Evolutionary conservation across 345 rosid genomes (phyloP).

Genomic region (Combretum micranthum): DNA sequence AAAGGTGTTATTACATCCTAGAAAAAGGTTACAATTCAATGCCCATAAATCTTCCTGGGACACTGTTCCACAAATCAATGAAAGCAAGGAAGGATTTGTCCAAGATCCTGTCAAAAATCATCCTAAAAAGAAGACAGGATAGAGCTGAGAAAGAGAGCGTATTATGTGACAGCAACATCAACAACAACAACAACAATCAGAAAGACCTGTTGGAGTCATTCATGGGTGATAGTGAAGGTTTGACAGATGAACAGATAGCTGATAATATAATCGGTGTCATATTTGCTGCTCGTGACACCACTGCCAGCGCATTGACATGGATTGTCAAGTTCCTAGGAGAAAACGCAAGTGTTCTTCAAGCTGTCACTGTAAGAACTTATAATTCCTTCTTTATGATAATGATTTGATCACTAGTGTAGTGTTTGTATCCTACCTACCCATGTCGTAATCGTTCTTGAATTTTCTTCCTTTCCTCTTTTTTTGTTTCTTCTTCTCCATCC

Average conservation of each 20-base stretch:
- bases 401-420: no score
- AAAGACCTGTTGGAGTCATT: slow-evolving; percentile 69
- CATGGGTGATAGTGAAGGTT: slow-evolving; percentile 65
- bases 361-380: slow-evolving; percentile 58
- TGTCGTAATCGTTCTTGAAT: no score
- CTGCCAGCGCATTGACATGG: slow-evolving; percentile 85
- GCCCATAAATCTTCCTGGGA: slow-evolving; percentile 82
- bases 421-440: no score
- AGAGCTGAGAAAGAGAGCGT: slow-evolving; percentile 16
- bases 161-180: no score
- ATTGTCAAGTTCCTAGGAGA: slow-evolving; percentile 74
- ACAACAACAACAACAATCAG: slow-evolving; percentile 9
- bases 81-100: slow-evolving; percentile 74
- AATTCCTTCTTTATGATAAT: neutral
- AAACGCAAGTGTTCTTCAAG: slow-evolving; percentile 54
- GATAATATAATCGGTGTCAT: slow-evolving; percentile 86
- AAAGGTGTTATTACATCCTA: slow-evolving; percentile 73
- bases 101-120: slow-evolving; percentile 49
- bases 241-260: slow-evolving; percentile 71
- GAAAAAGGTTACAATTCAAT: slow-evolving; percentile 91
- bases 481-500: no score
- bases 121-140: slow-evolving; percentile 37
- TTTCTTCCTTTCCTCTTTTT: no score
- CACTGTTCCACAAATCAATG: slow-evolving; percentile 80
- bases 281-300: slow-evolving; percentile 88